These are phyloP conservation scores for Aureobasidium lini DNA, from an alignment of 2,329 filamentous ascomycete species.

Conservation along the genomic window DNA sequence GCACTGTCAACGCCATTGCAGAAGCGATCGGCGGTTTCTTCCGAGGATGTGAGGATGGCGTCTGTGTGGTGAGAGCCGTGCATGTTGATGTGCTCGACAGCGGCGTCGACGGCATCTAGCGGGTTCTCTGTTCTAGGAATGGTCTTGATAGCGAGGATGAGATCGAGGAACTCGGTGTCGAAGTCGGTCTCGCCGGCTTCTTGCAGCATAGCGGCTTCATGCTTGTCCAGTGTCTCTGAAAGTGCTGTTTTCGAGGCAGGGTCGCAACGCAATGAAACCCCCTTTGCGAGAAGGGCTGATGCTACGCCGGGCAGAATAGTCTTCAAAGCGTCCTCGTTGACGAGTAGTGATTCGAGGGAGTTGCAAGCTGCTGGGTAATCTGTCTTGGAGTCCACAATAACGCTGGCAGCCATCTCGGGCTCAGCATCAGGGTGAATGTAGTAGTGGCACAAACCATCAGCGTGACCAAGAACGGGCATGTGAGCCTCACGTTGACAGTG, in stretches of 20 bases:
- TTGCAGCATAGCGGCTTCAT: conserved; percentile 45
- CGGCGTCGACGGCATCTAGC: conserved; percentile 49
- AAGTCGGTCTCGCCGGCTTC: conserved; percentile 66
- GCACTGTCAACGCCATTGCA: conserved; percentile 80
- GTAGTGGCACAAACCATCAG: conserved; percentile 82
- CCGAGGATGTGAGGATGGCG: conserved; percentile 68
- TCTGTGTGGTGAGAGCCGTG: conserved; percentile 95
- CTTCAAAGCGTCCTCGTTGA: conserved; percentile 63
- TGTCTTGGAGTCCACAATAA: conserved; percentile 86
- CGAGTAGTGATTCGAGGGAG: conserved; percentile 81
- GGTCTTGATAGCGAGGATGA: conserved; percentile 76
- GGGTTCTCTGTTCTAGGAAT: conserved; percentile 40
- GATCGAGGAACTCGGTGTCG: conserved; percentile 80
- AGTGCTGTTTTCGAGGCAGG: conserved; percentile 58
- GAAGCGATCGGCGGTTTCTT: conserved; percentile 67
- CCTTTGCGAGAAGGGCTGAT: conserved; percentile 64
- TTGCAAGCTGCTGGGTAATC: conserved; percentile 96
- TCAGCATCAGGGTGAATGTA: conserved; percentile 80
- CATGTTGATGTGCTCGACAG: conserved; percentile 80
- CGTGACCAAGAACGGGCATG: conserved; percentile 93
- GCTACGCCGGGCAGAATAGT: conserved; percentile 65
- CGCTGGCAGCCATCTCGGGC: conserved; percentile 59
- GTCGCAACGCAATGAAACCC: conserved; percentile 80
- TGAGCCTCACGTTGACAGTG: conserved; percentile 86
- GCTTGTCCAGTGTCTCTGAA: conserved; percentile 35